Evolutionary conservation across 495 filamentous ascomycete genomes (phyloP), one percentile per base, ranked within the genome.

Genomic region (Podospora pseudopauciseta): DNA sequence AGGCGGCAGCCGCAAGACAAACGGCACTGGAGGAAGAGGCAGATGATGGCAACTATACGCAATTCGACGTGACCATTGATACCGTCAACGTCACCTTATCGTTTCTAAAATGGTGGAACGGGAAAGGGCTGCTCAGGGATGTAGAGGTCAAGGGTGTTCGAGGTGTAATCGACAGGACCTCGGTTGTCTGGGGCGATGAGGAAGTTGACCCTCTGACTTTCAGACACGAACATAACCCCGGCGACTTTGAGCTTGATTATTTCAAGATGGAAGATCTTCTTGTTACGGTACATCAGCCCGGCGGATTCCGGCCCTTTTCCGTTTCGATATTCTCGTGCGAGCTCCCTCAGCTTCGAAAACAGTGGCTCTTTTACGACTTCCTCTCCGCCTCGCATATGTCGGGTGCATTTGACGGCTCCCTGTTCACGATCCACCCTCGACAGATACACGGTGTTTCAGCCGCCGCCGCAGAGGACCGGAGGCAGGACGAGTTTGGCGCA

Each of bases 291-390:
- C 92, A 97, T 75, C 96, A 99, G 75, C 94, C 95, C 2, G 84
- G 86, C 44, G 88, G 88, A 60, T 97, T 99, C 82, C 87, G 95
- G 44, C 95, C 95, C 3, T 99, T 96, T 78, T 90, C 93, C 5
- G 89, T 97, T 67, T 96, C 93, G 79, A 94, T 99, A 64, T 99
- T 90, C 81, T 92, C 92, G 11, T 97, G 93, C 76, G 94, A 98
- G 72, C 87, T 98, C 19, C 93, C 95, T 5, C 92, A 94, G 69
- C 80, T 99, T 49, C 86, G 95, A 49, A 97, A 96, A 73, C 96
- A 97, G 69, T 98, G 92, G 90, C 83, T 99, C 1, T 97, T 98
- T 77, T 99, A 99, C 79, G 95, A 99, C 78, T 96, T 98, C 72
- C 78, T 99, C 23, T 95, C 91, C 0, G 96, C 95, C 53, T 97